These are phyloP conservation scores for Fraxinus americana DNA, from an alignment of 257 asterid genomes.

Conservation along the genomic window DNA sequence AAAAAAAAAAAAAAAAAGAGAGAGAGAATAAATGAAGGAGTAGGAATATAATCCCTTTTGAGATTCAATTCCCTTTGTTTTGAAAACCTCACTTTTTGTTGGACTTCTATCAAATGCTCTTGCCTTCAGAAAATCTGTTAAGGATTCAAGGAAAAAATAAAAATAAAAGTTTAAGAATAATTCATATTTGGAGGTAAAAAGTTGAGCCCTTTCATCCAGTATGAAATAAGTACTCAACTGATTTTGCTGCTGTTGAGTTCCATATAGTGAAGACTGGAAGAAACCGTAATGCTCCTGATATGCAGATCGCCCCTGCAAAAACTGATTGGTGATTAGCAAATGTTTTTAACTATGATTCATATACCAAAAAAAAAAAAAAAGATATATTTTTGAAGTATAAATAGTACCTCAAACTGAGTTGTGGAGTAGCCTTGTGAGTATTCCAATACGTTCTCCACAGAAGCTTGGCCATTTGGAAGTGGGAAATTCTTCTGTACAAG, in stretches of 20 bases:
- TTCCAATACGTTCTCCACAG: slow-evolving; percentile 55
- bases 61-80: slow-evolving; percentile 41
- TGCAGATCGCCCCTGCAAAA: slow-evolving; percentile 55
- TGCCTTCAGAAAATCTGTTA: slow-evolving; percentile 62
- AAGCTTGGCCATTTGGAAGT: slow-evolving; percentile 34
- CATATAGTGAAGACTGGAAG: slow-evolving; percentile 53
- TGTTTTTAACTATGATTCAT: too few species aligned
- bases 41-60: slow-evolving; percentile 38
- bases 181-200: neutral
- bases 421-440: slow-evolving; percentile 88
- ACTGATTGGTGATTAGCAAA: neutral
- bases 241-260: slow-evolving; percentile 58
- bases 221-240: slow-evolving; percentile 57
- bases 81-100: slow-evolving; percentile 30
- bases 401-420: slow-evolving; percentile 61
- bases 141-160: neutral
- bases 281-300: slow-evolving; percentile 51
- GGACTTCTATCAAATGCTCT: slow-evolving; percentile 45
- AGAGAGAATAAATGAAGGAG: slow-evolving; percentile 28
- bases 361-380: neutral
- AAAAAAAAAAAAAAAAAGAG: slow-evolving; percentile 22
- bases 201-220: neutral
- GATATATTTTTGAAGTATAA: neutral
- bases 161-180: neutral
- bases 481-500: slow-evolving; percentile 43